Evolutionary conservation across 352 stramenopile species (phyloP).

Genomic region (Pythium phragmiticola): DNA sequence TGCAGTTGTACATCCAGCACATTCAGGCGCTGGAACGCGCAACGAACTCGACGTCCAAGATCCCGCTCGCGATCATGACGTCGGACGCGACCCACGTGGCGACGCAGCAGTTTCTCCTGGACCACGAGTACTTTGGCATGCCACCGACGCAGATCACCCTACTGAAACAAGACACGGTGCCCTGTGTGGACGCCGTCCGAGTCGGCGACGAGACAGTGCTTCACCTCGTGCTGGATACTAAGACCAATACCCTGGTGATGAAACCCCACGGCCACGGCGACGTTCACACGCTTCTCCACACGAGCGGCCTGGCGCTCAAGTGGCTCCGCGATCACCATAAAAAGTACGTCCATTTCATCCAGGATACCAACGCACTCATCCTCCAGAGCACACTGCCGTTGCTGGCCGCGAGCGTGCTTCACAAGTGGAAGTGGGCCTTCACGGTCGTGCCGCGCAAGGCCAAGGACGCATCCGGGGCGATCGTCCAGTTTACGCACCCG

Average conservation of each 20-base stretch:
- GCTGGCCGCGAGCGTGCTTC: constrained; percentile 83
- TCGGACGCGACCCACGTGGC: constrained; percentile 93
- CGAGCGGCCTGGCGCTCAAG: constrained; percentile 56
- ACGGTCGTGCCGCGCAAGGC: constrained; percentile 92
- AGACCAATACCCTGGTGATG: constrained; percentile 60
- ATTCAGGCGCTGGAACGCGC: constrained; percentile 89
- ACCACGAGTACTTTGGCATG: constrained; percentile 95
- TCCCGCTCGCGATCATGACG: constrained; percentile 98
- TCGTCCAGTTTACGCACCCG: constrained; percentile 53
- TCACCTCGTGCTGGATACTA: constrained; percentile 18
- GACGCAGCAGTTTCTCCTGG: constrained; percentile 87
- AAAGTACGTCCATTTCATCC: constrained; percentile 94
- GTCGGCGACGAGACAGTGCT: constrained; percentile 1
- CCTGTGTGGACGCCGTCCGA: constrained; percentile 55
- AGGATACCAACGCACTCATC: constrained; percentile 96
- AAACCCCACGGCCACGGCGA: constrained; percentile 99
- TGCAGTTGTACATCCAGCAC: constrained; percentile 93
- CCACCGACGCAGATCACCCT: constrained; percentile 90
- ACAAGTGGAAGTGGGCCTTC: constrained; percentile 92
- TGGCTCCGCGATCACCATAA: constrained; percentile 83
- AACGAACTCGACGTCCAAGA: constrained; percentile 24
- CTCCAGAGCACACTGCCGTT: constrained; percentile 90
- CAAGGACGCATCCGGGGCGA: constrained; percentile 84
- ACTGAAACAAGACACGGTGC: constrained; percentile 98
- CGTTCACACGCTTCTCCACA: constrained; percentile 94